Conservation (phyloP, 148 eudicot species). For the Diospyros lotus region DNA sequence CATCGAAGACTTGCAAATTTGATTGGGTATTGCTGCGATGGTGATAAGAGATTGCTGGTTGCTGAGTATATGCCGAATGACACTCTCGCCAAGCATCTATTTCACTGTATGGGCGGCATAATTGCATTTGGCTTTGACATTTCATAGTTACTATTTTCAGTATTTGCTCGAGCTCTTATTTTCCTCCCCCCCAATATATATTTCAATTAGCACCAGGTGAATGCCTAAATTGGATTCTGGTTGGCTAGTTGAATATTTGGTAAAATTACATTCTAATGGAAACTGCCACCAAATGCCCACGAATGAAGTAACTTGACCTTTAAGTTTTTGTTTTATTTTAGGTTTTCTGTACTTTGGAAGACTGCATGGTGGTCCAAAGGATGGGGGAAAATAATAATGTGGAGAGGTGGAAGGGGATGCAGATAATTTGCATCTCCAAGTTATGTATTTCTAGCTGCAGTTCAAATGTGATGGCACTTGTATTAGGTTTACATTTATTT, state of each 20-base stretch:
- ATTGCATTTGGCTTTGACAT: background rate
- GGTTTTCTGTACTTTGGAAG: background rate
- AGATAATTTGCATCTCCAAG: constrained; percentile 1
- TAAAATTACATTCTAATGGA: background rate
- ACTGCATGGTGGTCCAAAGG: constrained; percentile 3
- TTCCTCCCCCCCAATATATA: background rate
- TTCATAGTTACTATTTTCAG: background rate
- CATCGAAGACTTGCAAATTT: constrained; percentile 75
- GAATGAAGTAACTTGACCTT: background rate
- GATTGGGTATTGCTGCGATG: constrained; percentile 92
- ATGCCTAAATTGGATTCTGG: background rate
- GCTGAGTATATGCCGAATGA: constrained; percentile 97
- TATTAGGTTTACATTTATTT: constrained; percentile 7
- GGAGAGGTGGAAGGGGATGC: background rate
- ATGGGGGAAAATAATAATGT: background rate
- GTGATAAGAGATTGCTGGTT: constrained; percentile 88
- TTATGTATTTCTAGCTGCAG: background rate
- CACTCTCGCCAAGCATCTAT: constrained; percentile 90
- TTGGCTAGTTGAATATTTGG: background rate
- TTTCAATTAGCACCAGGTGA: constrained; percentile 6
- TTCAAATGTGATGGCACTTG: background rate
- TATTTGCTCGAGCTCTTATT: background rate
- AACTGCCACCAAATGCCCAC: background rate
- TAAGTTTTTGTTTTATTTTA: background rate
- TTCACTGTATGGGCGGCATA: constrained; percentile 58